A percentile compares a stretch with the other conserved stretches of the same genome.
Evolutionary conservation across 257 asterid genomes (phyloP).

Genomic region (Fraxinus quadrangulata): DNA sequence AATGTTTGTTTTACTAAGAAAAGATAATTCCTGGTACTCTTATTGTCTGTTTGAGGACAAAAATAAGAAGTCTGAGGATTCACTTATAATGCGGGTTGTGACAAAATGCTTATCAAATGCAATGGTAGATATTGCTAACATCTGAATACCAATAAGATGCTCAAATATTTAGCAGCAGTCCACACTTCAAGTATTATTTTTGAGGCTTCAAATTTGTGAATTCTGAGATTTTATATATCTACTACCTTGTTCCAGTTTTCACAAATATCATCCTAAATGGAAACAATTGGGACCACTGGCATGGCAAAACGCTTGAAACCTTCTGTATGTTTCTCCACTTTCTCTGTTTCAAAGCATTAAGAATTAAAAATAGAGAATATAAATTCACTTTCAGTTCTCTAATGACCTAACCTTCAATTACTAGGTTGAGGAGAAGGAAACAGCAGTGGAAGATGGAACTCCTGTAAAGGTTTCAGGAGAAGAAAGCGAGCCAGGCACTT

Average conservation of each 20-base stretch:
- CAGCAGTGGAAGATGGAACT: constrained; percentile 39
- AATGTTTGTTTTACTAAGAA: neutral
- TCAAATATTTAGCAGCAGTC: neutral
- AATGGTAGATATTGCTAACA: constrained; percentile 6
- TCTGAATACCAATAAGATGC: neutral
- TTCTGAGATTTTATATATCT: constrained; percentile 11
- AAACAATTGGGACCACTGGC: constrained; percentile 34
- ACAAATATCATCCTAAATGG: constrained; percentile 43
- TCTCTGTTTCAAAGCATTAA: constrained; percentile 22
- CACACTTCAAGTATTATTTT: constrained; percentile 9
- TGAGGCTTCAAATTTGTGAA: constrained; percentile 7
- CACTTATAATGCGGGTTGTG: neutral
- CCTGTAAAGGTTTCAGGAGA: constrained; percentile 45
- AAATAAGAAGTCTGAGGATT: neutral
- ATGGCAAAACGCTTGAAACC: constrained; percentile 57
- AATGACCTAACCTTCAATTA: constrained; percentile 6
- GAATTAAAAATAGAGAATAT: constrained; percentile 13
- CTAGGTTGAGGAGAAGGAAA: constrained; percentile 43
- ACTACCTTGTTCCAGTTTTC: constrained; percentile 29
- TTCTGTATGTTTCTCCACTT: constrained; percentile 50
- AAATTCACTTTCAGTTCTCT: constrained; percentile 7
- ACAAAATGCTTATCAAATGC: neutral
- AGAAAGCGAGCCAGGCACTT: constrained; percentile 45
- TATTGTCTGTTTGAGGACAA: neutral
- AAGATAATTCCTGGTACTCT: neutral